These are phyloP conservation scores for Aspergillus ibericus DNA, from an alignment of 2,329 filamentous ascomycete species.

Conservation along the genomic window DNA sequence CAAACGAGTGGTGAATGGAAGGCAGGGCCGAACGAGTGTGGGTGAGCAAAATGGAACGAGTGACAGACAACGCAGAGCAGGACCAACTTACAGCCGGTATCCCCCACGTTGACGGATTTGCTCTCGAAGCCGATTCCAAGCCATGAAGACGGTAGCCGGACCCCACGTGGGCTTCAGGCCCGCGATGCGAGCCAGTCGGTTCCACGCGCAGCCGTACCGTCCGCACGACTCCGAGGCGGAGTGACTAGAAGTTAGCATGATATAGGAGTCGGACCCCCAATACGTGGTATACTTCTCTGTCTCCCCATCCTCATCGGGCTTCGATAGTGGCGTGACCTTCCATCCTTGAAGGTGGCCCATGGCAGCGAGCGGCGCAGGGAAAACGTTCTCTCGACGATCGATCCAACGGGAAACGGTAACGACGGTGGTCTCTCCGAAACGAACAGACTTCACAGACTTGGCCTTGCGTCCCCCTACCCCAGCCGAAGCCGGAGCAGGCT, in stretches of 20 bases:
- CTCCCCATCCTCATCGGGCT: constrained; percentile 15
- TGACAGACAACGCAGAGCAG: not conserved
- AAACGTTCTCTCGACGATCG: constrained; percentile 22
- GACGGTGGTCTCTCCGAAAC: constrained; percentile 26
- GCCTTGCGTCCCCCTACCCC: constrained; percentile 10
- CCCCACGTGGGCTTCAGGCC: not conserved
- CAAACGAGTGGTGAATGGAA: no score
- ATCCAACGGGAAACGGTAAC: constrained; percentile 30
- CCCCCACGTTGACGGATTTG: not conserved
- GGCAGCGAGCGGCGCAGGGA: constrained; percentile 4
- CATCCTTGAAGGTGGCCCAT: constrained; percentile 17
- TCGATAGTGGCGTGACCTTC: constrained; percentile 12
- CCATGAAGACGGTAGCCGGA: constrained; percentile 1
- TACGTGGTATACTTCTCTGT: constrained; percentile 10
- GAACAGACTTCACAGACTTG: constrained; percentile 23
- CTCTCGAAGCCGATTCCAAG: constrained; percentile 4
- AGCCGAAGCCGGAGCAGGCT: constrained; percentile 14
- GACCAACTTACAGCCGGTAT: not conserved
- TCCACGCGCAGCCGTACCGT: constrained; percentile 4
- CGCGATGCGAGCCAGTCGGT: constrained; percentile 1
- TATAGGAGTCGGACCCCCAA: constrained; percentile 16
- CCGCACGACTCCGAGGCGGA: not conserved
- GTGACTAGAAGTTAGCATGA: not conserved
- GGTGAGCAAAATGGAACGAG: constrained; percentile 2
- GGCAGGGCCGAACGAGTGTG: not conserved